Conservation (phyloP, 345 rosid genomes). For the Citrus sp. region DNA sequence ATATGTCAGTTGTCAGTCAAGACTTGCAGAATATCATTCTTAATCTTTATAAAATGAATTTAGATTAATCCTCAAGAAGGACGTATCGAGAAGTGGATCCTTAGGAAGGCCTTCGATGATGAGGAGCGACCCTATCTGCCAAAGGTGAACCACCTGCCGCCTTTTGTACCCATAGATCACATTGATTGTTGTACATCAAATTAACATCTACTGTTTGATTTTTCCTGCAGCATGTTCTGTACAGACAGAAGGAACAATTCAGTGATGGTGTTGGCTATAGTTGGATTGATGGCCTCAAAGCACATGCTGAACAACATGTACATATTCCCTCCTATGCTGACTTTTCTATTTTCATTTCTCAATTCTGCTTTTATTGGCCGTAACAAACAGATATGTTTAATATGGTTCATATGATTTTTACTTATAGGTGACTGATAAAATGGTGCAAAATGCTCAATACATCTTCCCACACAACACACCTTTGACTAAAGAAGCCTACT, state of each 20-base stretch:
- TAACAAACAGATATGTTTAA: not conserved
- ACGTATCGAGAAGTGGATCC: slow-evolving; percentile 79
- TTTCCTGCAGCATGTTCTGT: slow-evolving; percentile 66
- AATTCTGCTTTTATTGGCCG: not conserved
- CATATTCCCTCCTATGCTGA: not conserved
- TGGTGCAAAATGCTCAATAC: slow-evolving; percentile 70
- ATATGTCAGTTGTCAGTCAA: not conserved
- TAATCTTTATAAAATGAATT: not conserved
- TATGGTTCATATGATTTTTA: not conserved
- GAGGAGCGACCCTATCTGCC: slow-evolving; percentile 86
- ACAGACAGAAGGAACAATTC: slow-evolving; percentile 96
- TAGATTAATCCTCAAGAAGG: slow-evolving; percentile 72
- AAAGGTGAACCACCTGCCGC: slow-evolving; percentile 34
- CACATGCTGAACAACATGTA: slow-evolving; percentile 74
- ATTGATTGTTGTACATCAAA: not conserved
- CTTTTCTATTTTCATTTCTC: not conserved
- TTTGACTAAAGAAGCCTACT: slow-evolving; percentile 77
- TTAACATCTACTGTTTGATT: slow-evolving; percentile 20
- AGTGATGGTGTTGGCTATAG: slow-evolving; percentile 98
- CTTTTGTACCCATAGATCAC: not conserved
- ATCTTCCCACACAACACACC: slow-evolving; percentile 89
- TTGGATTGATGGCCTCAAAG: slow-evolving; percentile 97
- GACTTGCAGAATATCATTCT: not conserved
- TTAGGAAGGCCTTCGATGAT: slow-evolving; percentile 85
- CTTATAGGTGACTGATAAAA: slow-evolving; percentile 67